A percentile compares a stretch with the other conserved stretches of the same genome.
Evolutionary conservation across 2,329 filamentous ascomycete species (phyloP).

Genomic region (Cladosporium sp.): DNA sequence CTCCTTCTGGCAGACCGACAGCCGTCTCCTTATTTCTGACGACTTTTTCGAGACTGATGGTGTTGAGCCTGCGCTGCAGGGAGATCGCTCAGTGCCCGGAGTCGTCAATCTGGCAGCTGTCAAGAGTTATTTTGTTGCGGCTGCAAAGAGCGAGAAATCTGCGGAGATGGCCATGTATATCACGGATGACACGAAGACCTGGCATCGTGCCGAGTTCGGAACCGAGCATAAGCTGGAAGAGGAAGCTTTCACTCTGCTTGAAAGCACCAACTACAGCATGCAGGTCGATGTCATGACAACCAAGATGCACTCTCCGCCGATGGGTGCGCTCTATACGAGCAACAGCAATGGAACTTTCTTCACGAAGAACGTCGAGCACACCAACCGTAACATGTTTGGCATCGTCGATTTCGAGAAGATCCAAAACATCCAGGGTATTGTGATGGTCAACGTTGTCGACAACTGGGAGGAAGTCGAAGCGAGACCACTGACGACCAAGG

Average conservation of each 20-base stretch:
- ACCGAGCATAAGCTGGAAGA: constrained; percentile 74
- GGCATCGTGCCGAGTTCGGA: constrained; percentile 88
- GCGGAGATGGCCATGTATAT: constrained; percentile 91
- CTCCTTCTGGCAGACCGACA: constrained; percentile 66
- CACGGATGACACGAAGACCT: constrained; percentile 73
- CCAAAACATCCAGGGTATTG: constrained; percentile 83
- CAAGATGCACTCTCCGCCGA: constrained; percentile 48
- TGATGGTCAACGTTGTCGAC: constrained; percentile 81
- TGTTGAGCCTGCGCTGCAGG: constrained; percentile 69
- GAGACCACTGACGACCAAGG: constrained; percentile 50
- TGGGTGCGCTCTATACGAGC: constrained; percentile 88
- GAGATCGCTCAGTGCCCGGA: constrained; percentile 66
- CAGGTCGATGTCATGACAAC: constrained; percentile 87
- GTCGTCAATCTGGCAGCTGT: constrained; percentile 77
- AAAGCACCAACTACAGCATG: constrained; percentile 96
- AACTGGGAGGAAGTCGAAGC: constrained; percentile 75
- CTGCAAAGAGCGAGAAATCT: constrained; percentile 71
- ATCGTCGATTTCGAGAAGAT: constrained; percentile 96
- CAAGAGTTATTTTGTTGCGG: constrained; percentile 81
- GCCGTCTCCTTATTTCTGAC: constrained; percentile 75
- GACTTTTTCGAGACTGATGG: constrained; percentile 67
- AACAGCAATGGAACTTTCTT: constrained; percentile 98
- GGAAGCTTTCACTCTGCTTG: constrained; percentile 83
- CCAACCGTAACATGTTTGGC: constrained; percentile 72
- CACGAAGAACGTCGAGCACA: constrained; percentile 84